Evolutionary conservation across 805 yeast genomes (phyloP).

Genomic region (Helenozyma rhizophorensis): DNA sequence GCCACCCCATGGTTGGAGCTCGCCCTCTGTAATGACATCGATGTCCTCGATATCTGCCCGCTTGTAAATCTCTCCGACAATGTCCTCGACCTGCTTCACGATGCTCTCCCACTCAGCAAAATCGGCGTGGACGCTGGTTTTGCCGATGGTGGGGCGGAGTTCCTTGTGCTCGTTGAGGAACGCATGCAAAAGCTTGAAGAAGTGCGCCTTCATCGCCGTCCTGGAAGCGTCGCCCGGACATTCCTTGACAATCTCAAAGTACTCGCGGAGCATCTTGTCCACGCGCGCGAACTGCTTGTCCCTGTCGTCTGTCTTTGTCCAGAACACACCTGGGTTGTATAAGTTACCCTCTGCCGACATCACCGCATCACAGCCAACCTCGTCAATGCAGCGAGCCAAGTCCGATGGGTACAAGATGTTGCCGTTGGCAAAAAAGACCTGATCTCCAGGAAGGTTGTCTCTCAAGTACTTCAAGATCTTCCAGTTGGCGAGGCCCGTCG

Average conservation of each 20-base stretch:
- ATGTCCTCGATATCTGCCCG: slow-evolving; percentile 48
- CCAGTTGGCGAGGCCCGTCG: slow-evolving; percentile 96
- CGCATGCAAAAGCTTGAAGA: slow-evolving; percentile 81
- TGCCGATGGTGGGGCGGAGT: slow-evolving; percentile 68
- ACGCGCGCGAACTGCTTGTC: slow-evolving; percentile 81
- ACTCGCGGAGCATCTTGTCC: slow-evolving; percentile 78
- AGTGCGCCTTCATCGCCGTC: slow-evolving; percentile 85
- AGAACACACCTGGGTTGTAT: slow-evolving; percentile 89
- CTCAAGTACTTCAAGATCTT: slow-evolving; percentile 64
- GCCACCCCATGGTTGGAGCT: slow-evolving; percentile 70
- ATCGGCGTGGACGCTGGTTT: slow-evolving; percentile 35
- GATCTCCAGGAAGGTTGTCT: slow-evolving; percentile 71
- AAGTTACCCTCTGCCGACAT: slow-evolving; percentile 98
- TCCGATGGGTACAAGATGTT: slow-evolving; percentile 90
- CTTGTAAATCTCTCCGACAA: slow-evolving; percentile 54
- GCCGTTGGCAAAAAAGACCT: slow-evolving; percentile 92
- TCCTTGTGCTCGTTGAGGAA: slow-evolving; percentile 75
- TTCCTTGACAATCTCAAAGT: slow-evolving; percentile 71
- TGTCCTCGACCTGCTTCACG: slow-evolving; percentile 62
- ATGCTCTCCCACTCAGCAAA: slow-evolving; percentile 43
- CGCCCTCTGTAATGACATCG: slow-evolving; percentile 56
- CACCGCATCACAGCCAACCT: slow-evolving; percentile 77
- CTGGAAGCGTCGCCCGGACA: slow-evolving; percentile 69
- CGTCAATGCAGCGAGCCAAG: slow-evolving; percentile 59
- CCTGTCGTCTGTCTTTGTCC: slow-evolving; percentile 45